Conservation (phyloP, 179 eudicot species). For the Spergularia azorica region DNA sequence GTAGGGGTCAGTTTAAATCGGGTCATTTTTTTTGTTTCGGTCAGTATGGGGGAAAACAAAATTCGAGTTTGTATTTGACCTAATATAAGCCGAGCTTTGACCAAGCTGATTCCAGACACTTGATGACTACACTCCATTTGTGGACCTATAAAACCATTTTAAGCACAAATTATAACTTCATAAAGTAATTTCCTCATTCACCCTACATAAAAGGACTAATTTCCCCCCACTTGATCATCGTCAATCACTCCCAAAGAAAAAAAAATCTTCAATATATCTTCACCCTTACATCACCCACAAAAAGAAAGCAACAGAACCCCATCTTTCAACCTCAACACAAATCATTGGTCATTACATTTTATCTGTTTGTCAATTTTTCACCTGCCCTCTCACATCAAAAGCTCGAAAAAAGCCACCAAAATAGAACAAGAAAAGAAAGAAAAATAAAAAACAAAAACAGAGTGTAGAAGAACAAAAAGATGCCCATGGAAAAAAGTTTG, state of each 20-base stretch:
- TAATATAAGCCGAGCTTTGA: too few relatives aligned
- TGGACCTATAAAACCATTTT: too few relatives aligned
- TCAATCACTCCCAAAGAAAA: conserved; percentile 9
- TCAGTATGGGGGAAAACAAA: too few relatives aligned
- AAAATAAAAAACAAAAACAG: not conserved
- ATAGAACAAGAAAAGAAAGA: not conserved
- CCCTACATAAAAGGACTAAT: not conserved
- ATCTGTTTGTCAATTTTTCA: conserved; percentile 10
- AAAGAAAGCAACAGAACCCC: not conserved
- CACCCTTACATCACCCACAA: not conserved
- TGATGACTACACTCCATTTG: too few relatives aligned
- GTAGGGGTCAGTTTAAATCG: too few relatives aligned
- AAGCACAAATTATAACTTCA: too few relatives aligned
- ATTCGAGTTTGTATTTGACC: too few relatives aligned
- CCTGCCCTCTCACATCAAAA: not conserved
- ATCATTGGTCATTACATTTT: not conserved
- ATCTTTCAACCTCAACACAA: not conserved
- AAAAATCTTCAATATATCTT: not conserved
- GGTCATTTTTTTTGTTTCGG: too few relatives aligned
- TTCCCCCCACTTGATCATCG: conserved; percentile 13
- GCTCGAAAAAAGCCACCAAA: not conserved
- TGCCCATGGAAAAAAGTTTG: not conserved
- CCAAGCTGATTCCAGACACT: too few relatives aligned
- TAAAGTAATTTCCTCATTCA: not conserved
- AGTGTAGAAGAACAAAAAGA: not conserved